Base-by-base conservation (phyloP, 1,139 yeast species). In the Geotrichum citri-aurantii region DNA sequence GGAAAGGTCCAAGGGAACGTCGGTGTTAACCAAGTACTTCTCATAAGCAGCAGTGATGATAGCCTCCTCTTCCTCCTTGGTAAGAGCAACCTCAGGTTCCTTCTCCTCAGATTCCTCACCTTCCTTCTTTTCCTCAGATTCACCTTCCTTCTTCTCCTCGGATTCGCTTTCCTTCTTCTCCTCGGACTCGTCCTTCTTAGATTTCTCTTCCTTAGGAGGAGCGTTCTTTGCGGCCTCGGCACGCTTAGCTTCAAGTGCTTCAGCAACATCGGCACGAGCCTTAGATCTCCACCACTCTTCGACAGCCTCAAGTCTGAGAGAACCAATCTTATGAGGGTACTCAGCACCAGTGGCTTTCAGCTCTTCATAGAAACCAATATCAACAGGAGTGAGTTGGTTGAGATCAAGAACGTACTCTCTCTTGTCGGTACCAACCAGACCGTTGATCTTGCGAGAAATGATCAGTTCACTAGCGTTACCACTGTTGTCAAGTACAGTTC, bases 211-310 rank as follows among this genome's bases (percentile, higher is more conserved):
- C 40, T 61, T 62, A 26, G 62, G 63, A 26, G 62, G 64, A 26
- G 61, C 49, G 33, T 54, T 57, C 56, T 50, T 50, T 17, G 52
- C 58, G 19, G 52, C 55, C 26, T 51, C 58, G 24, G 55, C 55
- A 44, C 42, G 48, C 48, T 56, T 56, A 26, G 55, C 58, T 12
- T 37, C 52, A 47, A 56, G 52, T 26, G 19, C 42, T 19, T 77
- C 80, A 23, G 87, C 82, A 10, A 86, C 80, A n/a, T 46, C 49
- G 12, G 48, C 56, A 26, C 50, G 51, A 31, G 60, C 52, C 68
- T 85, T 83, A 65, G 83, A 74, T 68, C 82, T 82, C 87, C 95
- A 90, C 96, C 96, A 92, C 67, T 85, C 89, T 66, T 86, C 92
- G 56, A 93, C 83, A 12, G 96, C 93, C 75, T 93, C 98, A 62